Conservation (phyloP, 2,329 filamentous ascomycete genomes). For the Myriosclerotinia curreyana region DNA sequence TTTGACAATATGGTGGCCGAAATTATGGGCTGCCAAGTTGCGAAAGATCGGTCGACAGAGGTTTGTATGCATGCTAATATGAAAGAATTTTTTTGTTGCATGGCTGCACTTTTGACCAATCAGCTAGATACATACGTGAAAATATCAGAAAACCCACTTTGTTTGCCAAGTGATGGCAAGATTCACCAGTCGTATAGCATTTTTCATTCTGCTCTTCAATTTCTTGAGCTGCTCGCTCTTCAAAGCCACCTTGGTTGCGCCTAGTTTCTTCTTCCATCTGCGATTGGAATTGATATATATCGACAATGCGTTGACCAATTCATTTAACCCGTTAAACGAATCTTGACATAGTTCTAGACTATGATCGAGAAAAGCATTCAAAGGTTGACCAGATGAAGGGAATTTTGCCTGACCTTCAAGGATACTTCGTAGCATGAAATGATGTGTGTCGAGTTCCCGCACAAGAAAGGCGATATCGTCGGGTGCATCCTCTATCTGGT, state of each 20-base stretch:
- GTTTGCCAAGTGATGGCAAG: constrained; percentile 23
- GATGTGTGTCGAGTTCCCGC: constrained; percentile 22
- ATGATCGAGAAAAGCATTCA: neutral
- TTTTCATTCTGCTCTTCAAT: constrained; percentile 22
- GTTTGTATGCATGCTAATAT: neutral
- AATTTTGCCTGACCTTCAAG: constrained; percentile 17
- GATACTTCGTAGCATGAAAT: constrained; percentile 21
- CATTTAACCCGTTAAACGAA: constrained; percentile 13
- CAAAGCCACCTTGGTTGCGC: constrained; percentile 20
- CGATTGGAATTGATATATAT: constrained; percentile 18
- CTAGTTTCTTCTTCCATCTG: constrained; percentile 21
- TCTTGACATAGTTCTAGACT: constrained; percentile 24
- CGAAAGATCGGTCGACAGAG: neutral
- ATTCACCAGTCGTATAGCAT: constrained; percentile 19
- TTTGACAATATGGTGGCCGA: too few species aligned
- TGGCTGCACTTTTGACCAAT: neutral
- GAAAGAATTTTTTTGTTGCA: neutral
- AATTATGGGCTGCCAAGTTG: neutral
- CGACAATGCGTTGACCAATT: constrained; percentile 13
- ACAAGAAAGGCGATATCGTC: constrained; percentile 21
- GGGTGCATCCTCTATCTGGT: constrained; percentile 26
- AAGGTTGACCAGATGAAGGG: neutral
- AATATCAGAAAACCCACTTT: constrained; percentile 3
- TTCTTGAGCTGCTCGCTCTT: constrained; percentile 24
- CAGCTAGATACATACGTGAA: neutral